Percentiles rank a stretch among this genome's conserved stretches.
Evolutionary conservation across 2,329 filamentous ascomycete genomes (phyloP).

Genomic region (Harringtonia aguacate): DNA sequence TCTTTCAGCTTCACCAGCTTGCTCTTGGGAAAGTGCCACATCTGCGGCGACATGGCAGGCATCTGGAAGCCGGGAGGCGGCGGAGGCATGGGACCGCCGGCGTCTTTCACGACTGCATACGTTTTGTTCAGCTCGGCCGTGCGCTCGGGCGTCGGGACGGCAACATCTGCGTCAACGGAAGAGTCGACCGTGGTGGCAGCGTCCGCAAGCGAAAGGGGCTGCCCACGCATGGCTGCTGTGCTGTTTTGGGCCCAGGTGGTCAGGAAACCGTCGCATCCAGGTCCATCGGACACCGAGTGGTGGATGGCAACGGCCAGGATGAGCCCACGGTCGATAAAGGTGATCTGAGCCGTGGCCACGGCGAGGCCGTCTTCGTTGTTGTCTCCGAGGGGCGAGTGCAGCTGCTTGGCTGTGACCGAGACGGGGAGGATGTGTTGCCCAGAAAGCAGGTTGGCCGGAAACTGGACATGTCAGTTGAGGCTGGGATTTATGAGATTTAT

Average conservation of each 20-base stretch:
- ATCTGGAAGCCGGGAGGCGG: constrained; percentile 8
- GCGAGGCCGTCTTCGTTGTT: constrained; percentile 5
- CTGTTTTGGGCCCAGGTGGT: constrained; percentile 17
- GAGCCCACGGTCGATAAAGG: constrained; percentile 18
- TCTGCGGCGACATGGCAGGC: constrained; percentile 3
- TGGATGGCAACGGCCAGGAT: constrained; percentile 17
- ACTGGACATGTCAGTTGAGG: constrained; percentile 1
- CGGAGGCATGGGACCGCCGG: constrained; percentile 4
- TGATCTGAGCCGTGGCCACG: constrained; percentile 15
- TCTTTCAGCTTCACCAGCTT: constrained; percentile 28
- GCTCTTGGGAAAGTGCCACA: constrained; percentile 31
- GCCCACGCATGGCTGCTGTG: constrained; percentile 10
- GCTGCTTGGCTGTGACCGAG: constrained; percentile 8
- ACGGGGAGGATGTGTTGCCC: constrained; percentile 1
- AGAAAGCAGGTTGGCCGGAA: constrained; percentile 1
- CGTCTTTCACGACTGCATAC: constrained; percentile 3
- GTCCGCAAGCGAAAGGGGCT: constrained; percentile 8
- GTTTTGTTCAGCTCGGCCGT: not conserved
- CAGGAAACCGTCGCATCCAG: constrained; percentile 16
- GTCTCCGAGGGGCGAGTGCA: constrained; percentile 6
- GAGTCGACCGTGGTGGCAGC: too few relatives aligned
- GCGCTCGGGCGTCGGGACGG: not conserved
- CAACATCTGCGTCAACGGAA: too few relatives aligned
- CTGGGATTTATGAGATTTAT: not conserved
- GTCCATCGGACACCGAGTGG: constrained; percentile 17